Evolutionary conservation across 106 monocot species (phyloP), one percentile per base, ranked within the genome.

Genomic region (Hemerocallis citrina): DNA sequence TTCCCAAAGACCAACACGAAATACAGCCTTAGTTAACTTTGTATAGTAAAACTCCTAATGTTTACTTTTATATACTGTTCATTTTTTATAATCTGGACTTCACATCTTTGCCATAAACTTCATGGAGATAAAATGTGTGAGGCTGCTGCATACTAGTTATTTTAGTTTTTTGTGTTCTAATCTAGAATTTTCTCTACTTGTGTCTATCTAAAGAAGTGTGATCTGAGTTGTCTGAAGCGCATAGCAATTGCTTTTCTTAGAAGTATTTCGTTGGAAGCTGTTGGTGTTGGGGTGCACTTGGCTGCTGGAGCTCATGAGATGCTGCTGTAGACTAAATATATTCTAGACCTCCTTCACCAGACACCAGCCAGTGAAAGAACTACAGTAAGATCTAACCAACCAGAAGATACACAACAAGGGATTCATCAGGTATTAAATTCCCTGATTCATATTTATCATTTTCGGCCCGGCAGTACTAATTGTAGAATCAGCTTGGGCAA

Each of bases 241-340:
- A 88, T 88, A 41, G 92, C 92, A 31, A 59, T 88, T 46, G 74
- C 92, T 47, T 93, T 93, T 74, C 65, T 88, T 48, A 81, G 70
- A 67, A 93, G 84, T 39, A 57, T 93, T 55, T 81, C 92, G 30
- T 71, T 93, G 65, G 92, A 93, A 81, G 92, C 92, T 48, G 81
- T 88, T 63, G 92, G 84, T 9, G 65, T 93, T n/a, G 92, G 92
- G 2, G 76, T 93, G 42, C 92, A 93, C 79, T 72, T 93, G 75
- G 88, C 88, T 40, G 88, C 84, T 44, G 92, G 92, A 25, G 88
- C 81, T 34, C 92, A 93, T 76, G 92, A 93, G 41, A 72, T 88
- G 34, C 43, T 93, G 27, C 73, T 88, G 28, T 81, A 93, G 46
- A 88, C 92, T 61, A 88, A 93, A 67, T 65, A 61, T 47, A 55